Conservation (phyloP, 1,139 yeast species). For the Pneumocystis murina region DNA sequence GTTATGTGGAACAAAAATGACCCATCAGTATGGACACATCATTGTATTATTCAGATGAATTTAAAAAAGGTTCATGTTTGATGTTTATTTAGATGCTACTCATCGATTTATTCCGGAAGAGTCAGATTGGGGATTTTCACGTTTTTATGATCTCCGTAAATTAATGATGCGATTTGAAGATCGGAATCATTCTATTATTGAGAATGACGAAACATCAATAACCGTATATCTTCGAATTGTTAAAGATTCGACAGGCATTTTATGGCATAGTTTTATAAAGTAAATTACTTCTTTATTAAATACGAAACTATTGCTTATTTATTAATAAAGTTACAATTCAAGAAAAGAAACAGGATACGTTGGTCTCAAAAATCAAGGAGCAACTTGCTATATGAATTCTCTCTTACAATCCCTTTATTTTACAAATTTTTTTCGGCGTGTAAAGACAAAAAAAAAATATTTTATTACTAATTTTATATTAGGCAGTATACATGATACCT, state of each 20-base stretch:
- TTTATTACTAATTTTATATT: background rate
- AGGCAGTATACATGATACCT: conserved; percentile 75
- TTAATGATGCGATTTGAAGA: conserved; percentile 25
- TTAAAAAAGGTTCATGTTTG: background rate
- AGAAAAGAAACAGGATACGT: conserved; percentile 77
- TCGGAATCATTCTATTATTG: conserved; percentile 32
- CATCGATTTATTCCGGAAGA: conserved; percentile 66
- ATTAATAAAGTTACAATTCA: conserved; percentile 45
- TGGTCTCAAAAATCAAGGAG: conserved; percentile 92
- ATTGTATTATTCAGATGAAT: background rate
- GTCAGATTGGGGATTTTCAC: conserved; percentile 92
- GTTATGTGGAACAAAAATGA: conserved; percentile 71
- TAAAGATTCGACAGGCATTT: conserved; percentile 81
- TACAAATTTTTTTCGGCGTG: conserved; percentile 61
- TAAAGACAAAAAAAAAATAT: conserved; percentile 3
- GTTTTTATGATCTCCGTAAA: conserved; percentile 47
- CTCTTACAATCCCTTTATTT: conserved; percentile 78
- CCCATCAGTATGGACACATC: conserved; percentile 32
- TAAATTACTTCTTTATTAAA: background rate
- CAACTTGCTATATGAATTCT: conserved; percentile 90
- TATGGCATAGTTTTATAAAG: conserved; percentile 76
- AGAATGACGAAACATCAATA: conserved; percentile 46
- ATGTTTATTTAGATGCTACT: conserved; percentile 32
- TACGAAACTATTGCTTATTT: background rate
- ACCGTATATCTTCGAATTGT: conserved; percentile 65